Evolutionary conservation across 139 green algal species (phyloP).

Genomic region (Chlorella vulgaris): DNA sequence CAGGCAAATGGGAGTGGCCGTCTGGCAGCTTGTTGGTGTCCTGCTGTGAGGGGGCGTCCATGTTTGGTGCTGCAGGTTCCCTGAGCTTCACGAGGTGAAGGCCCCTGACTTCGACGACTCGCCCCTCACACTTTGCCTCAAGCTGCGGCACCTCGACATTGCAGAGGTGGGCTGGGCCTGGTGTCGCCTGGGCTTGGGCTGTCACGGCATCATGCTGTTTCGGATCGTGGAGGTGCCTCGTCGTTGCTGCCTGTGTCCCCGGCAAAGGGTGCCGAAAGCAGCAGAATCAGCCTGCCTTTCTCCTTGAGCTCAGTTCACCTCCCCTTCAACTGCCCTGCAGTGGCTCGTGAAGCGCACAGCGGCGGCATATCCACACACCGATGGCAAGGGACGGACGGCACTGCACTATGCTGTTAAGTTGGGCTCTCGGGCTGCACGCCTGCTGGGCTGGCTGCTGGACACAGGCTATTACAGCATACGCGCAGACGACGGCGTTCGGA

Average conservation of each 20-base stretch:
- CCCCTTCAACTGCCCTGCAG: too few species aligned
- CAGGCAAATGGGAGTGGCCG: too few species aligned
- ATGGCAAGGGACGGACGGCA: background rate
- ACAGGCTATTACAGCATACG: slow-evolving; percentile 6
- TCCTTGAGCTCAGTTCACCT: too few species aligned
- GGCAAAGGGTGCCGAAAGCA: too few species aligned
- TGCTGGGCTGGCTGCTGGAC: slow-evolving; percentile 18
- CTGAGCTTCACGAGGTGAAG: background rate
- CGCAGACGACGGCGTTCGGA: background rate
- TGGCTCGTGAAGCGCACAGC: slow-evolving; percentile 17
- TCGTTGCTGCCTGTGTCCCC: too few species aligned
- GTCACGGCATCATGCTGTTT: background rate
- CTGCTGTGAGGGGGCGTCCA: too few species aligned
- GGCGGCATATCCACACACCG: background rate
- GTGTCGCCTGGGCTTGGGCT: background rate
- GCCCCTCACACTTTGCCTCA: background rate
- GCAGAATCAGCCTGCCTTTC: too few species aligned
- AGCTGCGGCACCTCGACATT: background rate
- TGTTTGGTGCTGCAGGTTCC: background rate
- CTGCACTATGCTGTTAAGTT: background rate
- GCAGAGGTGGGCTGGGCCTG: background rate
- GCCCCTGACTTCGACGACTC: background rate
- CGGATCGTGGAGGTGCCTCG: too few species aligned
- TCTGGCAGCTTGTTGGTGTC: too few species aligned
- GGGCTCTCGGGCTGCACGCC: background rate